Base-by-base conservation (phyloP, 169 alveolate species). In the Plasmodium coatneyi region DNA sequence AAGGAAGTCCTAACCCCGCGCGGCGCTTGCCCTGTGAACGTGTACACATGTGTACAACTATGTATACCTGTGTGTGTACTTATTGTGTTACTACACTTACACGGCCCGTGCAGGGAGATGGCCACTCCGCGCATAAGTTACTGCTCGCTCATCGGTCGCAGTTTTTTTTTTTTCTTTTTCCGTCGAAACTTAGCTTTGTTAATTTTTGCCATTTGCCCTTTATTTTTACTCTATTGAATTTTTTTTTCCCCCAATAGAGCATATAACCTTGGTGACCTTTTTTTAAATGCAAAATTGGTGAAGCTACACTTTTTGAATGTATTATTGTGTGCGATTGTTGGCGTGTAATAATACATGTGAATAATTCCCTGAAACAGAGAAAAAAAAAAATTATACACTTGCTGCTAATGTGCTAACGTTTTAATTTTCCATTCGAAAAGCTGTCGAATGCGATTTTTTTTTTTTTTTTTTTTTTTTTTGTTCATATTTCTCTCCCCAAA, bases 381-480 rank as follows among this genome's bases (percentile, higher is more conserved):
- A 28, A 66, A 19, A 22, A 66, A 22, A 66, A 19, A 5, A 60
- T 0, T 25, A 46, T 46, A 12, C 56, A 46, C n/a, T 46, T 46
- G 56, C 56, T 46, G 56, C 56, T n/a, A n/a, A 4, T 1, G 12
- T 60, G 74, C 30, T n/a, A 60, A 60, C 74, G 32, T 60, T n/a
- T 60, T n/a, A 19, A 19, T 60, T 22, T n/a, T 14, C 72, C 32
- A 22, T 56, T 56, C 72, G 32, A 56, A 56, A 56, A 19, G 72
- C 72, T 56, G 32, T 16, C 30, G 30, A n/a, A 22, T 56, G 72
- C 30, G 30, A 66, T 60, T n/a, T 60, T 60, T 60, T 60, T 60
- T 56, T 39, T 43, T 43, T 43, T 66, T 66, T 66, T 66, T 66
- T 66, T 66, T 66, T 66, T 66, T 66, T 66, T 66, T 66, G 76